Conservation (phyloP, 2,329 filamentous ascomycete genomes). For the Xylaria sp. region DNA sequence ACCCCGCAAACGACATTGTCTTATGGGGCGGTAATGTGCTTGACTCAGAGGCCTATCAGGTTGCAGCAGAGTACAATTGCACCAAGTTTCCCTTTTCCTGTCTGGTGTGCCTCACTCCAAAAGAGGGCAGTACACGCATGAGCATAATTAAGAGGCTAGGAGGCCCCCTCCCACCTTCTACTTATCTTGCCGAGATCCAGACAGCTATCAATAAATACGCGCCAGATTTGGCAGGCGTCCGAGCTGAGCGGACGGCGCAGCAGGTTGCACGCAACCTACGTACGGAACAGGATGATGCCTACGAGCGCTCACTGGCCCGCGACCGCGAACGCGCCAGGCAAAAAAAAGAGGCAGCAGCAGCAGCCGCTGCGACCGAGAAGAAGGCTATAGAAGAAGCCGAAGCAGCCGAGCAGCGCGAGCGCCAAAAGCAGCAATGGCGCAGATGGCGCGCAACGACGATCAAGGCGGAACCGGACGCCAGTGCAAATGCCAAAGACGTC, state of each 20-base stretch:
- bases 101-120: conserved; percentile 86
- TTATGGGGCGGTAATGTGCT: conserved; percentile 94
- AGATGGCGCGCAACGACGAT: conserved; percentile 79
- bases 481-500: conserved; percentile 65
- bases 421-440: conserved; percentile 73
- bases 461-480: conserved; percentile 70
- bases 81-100: conserved; percentile 94
- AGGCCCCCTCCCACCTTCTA: conserved; percentile 74
- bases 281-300: conserved; percentile 91
- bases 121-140: conserved; percentile 87
- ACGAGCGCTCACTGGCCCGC: conserved; percentile 87
- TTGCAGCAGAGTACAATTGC: conserved; percentile 84
- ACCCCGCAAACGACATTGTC: conserved; percentile 80
- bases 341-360: conserved; percentile 78
- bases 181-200: conserved; percentile 81
- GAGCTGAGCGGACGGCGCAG: conserved; percentile 81
- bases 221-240: conserved; percentile 77
- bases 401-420: conserved; percentile 62
- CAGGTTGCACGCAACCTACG: conserved; percentile 82
- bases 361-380: conserved; percentile 73
- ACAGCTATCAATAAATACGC: conserved; percentile 78
- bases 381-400: conserved; percentile 68
- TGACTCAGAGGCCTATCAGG: conserved; percentile 94
- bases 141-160: conserved; percentile 83
- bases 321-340: conserved; percentile 86